Percentiles rank a stretch among this genome's conserved stretches.
These are phyloP conservation scores for Gossypium aridum DNA, from an alignment of 441 rosid species.

Conservation along the genomic window DNA sequence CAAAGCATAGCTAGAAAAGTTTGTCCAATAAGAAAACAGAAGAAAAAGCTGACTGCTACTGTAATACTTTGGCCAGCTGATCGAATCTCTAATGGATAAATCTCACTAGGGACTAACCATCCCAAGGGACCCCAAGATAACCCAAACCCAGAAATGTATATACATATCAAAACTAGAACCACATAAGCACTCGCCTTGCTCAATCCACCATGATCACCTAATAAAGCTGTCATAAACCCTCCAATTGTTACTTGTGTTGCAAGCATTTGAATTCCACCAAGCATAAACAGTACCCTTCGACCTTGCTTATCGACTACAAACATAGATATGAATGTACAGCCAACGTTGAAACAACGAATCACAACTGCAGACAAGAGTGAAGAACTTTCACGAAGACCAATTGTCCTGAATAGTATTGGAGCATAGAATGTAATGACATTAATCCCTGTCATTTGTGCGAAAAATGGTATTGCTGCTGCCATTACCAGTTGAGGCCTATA, in stretches of 20 bases:
- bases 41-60: slow-evolving; percentile 45
- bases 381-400: slow-evolving; percentile 35
- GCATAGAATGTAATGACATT: slow-evolving; percentile 41
- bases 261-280: not conserved
- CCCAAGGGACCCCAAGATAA: slow-evolving; percentile 6
- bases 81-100: slow-evolving; percentile 43
- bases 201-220: not conserved
- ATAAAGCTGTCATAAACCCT: not conserved
- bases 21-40: slow-evolving; percentile 47
- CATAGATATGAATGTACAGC: not conserved
- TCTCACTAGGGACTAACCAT: slow-evolving; percentile 49
- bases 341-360: not conserved
- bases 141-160: not conserved
- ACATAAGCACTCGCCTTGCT: not conserved
- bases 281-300: not conserved
- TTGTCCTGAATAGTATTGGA: slow-evolving; percentile 40
- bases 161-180: not conserved
- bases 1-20: slow-evolving; percentile 46
- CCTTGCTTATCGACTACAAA: not conserved
- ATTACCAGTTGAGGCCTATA: slow-evolving; percentile 48
- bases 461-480: slow-evolving; percentile 34
- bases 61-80: slow-evolving; percentile 53
- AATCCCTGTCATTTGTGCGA: slow-evolving; percentile 41
- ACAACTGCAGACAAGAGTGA: slow-evolving; percentile 38
- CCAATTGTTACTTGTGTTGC: not conserved